Evolutionary conservation across 2,329 filamentous ascomycete species (phyloP).

Genomic region (Fusarium sp.): DNA sequence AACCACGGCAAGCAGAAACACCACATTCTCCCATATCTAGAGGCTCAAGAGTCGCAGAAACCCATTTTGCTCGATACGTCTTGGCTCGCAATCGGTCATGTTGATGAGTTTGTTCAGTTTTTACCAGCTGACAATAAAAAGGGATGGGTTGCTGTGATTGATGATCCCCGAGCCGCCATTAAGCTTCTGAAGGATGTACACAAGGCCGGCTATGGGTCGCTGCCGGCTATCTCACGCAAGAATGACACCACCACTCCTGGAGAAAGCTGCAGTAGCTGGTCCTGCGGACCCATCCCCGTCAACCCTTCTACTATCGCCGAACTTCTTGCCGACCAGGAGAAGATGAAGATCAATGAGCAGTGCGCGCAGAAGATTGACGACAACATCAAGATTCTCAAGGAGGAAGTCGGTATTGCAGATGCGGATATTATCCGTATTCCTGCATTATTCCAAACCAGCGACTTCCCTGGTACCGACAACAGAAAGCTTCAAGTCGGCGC

Average conservation of each 20-base stretch:
- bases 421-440: slow-evolving; percentile 10
- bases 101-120: slow-evolving; percentile 48
- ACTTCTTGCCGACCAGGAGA: background rate
- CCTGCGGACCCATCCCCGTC: background rate
- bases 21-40: too few species aligned
- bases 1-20: background rate
- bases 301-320: background rate
- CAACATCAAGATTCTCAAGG: background rate
- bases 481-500: background rate
- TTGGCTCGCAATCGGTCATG: slow-evolving; percentile 46
- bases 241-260: background rate
- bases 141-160: slow-evolving; percentile 40
- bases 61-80: slow-evolving; percentile 47
- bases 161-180: slow-evolving; percentile 35
- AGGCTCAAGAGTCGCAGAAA: too few species aligned
- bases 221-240: slow-evolving; percentile 1
- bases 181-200: slow-evolving; percentile 15
- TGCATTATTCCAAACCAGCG: background rate
- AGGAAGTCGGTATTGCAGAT: background rate
- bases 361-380: background rate
- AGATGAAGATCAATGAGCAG: background rate
- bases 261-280: background rate
- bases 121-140: slow-evolving; percentile 40
- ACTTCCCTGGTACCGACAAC: rapidly evolving
- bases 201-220: slow-evolving; percentile 19